phyloP scores from a whole-genome alignment of 1,284 basidiomycete genomes.

The Takashimella koratensis region DNA sequence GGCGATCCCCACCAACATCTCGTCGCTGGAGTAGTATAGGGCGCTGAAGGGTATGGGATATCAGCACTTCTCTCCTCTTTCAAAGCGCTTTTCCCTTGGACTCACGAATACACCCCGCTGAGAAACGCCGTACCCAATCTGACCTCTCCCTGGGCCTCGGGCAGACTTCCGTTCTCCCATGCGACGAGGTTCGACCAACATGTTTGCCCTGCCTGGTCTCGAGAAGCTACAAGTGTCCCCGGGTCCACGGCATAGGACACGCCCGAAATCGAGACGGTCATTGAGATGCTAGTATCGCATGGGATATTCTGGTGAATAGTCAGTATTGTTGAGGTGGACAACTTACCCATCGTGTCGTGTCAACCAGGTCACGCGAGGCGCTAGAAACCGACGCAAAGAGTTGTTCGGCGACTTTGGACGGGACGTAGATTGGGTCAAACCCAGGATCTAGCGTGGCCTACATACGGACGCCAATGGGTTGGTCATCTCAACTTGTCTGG shows the following conservation, averaged over 20 bases:
- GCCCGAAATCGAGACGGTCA: constrained; percentile 29
- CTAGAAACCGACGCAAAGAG: constrained; percentile 25
- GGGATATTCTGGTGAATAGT: constrained; percentile 33
- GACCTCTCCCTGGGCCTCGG: constrained; percentile 35
- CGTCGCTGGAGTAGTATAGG: constrained; percentile 29
- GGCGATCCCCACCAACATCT: constrained; percentile 40
- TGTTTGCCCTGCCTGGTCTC: constrained; percentile 19
- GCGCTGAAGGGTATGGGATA: no score
- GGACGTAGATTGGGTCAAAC: constrained; percentile 39
- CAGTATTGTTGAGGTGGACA: neutral
- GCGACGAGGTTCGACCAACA: constrained; percentile 43
- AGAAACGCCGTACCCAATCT: constrained; percentile 45
- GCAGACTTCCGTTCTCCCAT: constrained; percentile 36
- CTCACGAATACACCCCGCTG: constrained; percentile 42
- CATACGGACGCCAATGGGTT: no score
- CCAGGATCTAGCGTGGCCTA: constrained; percentile 42
- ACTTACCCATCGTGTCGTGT: constrained; percentile 36
- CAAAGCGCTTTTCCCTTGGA: no score
- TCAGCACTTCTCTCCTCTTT: no score
- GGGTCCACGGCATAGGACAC: constrained; percentile 31
- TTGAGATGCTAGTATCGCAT: constrained; percentile 35
- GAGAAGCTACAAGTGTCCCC: constrained; percentile 25
- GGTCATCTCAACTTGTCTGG: neutral
- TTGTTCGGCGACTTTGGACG: constrained; percentile 26
- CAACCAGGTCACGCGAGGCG: constrained; percentile 21